Conservation (phyloP, 139 green algal genomes). For the Gonium pectorale region DNA sequence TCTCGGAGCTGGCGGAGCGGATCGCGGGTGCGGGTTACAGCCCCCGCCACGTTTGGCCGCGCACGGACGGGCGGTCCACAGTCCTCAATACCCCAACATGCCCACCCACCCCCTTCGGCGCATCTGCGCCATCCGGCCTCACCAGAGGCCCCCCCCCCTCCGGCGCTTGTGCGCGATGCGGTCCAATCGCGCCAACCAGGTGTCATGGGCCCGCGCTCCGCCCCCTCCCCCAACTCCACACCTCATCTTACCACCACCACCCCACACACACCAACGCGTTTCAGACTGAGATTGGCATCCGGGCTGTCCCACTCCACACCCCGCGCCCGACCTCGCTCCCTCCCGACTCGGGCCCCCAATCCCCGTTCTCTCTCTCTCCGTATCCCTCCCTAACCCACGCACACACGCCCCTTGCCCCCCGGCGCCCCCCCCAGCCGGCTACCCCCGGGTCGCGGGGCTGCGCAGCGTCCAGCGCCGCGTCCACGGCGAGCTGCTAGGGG, state of each 20-base stretch:
- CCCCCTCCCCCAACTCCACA: no score
- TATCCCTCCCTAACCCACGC: background rate
- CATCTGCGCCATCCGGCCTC: no score
- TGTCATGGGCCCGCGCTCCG: background rate
- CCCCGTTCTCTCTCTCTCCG: background rate
- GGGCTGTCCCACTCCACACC: background rate
- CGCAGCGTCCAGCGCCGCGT: background rate
- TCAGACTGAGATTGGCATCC: background rate
- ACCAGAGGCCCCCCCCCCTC: background rate
- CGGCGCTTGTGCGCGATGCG: background rate
- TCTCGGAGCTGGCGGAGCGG: background rate
- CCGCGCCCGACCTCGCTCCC: no score
- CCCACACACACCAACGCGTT: background rate
- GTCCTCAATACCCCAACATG: background rate
- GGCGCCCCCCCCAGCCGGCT: background rate
- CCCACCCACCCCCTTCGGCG: background rate
- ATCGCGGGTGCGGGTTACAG: conserved; percentile 27
- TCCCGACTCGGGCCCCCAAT: no score
- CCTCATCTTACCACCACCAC: background rate
- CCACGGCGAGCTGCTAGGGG: conserved; percentile 18
- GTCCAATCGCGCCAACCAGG: background rate
- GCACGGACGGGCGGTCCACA: background rate
- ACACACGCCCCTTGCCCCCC: background rate
- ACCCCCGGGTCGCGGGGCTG: background rate
- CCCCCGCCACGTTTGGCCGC: no score